These are phyloP conservation scores for Backusella tuberculispora DNA, from an alignment of 192 early-diverging fungal genomes.

Conservation along the genomic window DNA sequence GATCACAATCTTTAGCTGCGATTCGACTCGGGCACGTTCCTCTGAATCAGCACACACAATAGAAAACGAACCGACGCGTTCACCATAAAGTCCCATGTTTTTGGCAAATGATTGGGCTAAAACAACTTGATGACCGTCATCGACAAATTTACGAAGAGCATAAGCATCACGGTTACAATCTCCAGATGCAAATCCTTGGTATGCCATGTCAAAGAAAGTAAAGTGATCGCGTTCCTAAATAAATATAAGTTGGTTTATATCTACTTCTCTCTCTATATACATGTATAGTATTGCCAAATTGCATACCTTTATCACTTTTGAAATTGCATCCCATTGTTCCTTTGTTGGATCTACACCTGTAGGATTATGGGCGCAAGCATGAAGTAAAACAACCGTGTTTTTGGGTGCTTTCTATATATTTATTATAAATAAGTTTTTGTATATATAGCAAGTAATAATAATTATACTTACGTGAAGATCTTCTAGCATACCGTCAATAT, in stretches of 20 bases:
- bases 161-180: slow-evolving; percentile 86
- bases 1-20: slow-evolving; percentile 93
- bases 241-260: background rate
- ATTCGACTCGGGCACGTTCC: slow-evolving; percentile 81
- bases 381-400: slow-evolving; percentile 88
- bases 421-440: background rate
- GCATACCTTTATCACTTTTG: slow-evolving; percentile 66
- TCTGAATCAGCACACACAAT: slow-evolving; percentile 72
- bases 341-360: slow-evolving; percentile 96
- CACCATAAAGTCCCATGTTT: slow-evolving; percentile 99
- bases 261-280: background rate
- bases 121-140: slow-evolving; percentile 72
- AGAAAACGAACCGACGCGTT: slow-evolving; percentile 92
- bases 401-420: slow-evolving; percentile 77
- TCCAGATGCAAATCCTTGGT: slow-evolving; percentile 99
- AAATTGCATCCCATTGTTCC: slow-evolving; percentile 91
- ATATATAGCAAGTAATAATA: background rate
- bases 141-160: slow-evolving; percentile 93
- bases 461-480: slow-evolving; percentile 70
- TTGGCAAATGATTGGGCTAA: slow-evolving; percentile 98
- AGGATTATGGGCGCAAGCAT: slow-evolving; percentile 99
- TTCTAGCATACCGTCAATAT: slow-evolving; percentile 88
- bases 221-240: slow-evolving; percentile 71
- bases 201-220: slow-evolving; percentile 99
- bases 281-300: background rate